phyloP scores from a whole-genome alignment of 2,329 filamentous ascomycete genomes.

The Beauveria scarabaeidicola region DNA sequence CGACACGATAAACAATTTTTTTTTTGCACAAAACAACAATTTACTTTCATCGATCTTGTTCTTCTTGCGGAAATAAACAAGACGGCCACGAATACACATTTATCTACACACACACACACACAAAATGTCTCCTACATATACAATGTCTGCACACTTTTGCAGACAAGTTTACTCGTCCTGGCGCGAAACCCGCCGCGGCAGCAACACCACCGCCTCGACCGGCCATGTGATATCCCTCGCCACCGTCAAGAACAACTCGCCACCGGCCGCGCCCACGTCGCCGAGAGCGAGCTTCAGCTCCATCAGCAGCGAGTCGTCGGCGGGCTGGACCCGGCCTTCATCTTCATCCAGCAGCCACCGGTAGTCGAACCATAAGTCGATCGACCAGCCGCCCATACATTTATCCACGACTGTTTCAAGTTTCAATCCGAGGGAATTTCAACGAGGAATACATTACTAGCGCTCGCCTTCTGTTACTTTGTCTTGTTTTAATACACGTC shows the following conservation, averaged over 20 bases:
- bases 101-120: background rate
- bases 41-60: too few relatives aligned
- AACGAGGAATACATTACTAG: background rate
- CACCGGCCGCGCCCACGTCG: slow-evolving; percentile 6
- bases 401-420: background rate
- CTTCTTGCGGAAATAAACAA: too few relatives aligned
- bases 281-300: slow-evolving; percentile 11
- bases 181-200: slow-evolving; percentile 37
- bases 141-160: slow-evolving; percentile 53
- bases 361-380: background rate
- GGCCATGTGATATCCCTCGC: background rate
- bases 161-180: slow-evolving; percentile 53
- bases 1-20: too few relatives aligned
- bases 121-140: slow-evolving; percentile 50
- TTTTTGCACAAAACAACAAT: too few relatives aligned
- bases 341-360: slow-evolving; percentile 26
- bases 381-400: background rate
- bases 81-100: background rate
- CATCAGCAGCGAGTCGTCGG: slow-evolving; percentile 5
- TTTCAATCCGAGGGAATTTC: background rate
- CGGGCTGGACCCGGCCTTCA: slow-evolving; percentile 21
- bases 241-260: background rate
- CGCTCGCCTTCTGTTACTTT: background rate
- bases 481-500: background rate
- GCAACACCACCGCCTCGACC: slow-evolving; percentile 15